Evolutionary conservation across 305 asterid genomes (phyloP), one percentile per base, ranked within the genome.

Genomic region (Solanum hybrid): DNA sequence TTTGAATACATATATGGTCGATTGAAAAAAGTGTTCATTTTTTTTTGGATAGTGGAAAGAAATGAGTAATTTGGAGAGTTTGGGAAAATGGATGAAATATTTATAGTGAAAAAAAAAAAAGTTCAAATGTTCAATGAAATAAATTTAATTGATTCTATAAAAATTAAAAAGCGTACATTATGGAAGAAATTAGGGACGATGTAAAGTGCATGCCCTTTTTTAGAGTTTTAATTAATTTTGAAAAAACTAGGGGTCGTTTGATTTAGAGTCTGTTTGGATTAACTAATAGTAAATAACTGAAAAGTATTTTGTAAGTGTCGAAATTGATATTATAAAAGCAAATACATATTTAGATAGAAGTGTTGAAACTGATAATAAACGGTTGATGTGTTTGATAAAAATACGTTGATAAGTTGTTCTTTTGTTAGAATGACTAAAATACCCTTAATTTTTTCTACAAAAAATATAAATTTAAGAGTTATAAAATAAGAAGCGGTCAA

Each of bases 1-100:
- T 90, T 96, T n/a, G 96, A 90, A 88, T 96, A 95, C 1, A 83
- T 89, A 87, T 91, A 6, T 36, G 31, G 57, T 65, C 22, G 26
- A 34, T 68, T 32, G 34, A 41, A 27, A 79, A 34, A 11, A 57
- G 7, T 20, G 7, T 15, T 29, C 77, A 86, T 86, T 34, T 6
- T 79, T 15, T 17, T 17, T 6, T 3, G 24, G 13, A 33, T 78
- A 78, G 10, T 79, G 29, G 84, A 6, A 20, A 34, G 29, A 13
- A 51, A 41, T 15, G 41, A 78, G 27, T 32, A 33, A 78, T 31
- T 76, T 76, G 8, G 41, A 8, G 45, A 33, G 5, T 22, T 22
- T 34, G 20, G 15, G 32, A 79, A 22, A 79, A 79, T 22, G 17
- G 33, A 0, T 29, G 89, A 10, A 61, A 61, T 3, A 31, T 86